A percentile compares a stretch with the other conserved stretches of the same genome.
These are phyloP conservation scores for Rutstroemia sp. DNA, from an alignment of 2,329 filamentous ascomycete genomes.

Conservation along the genomic window DNA sequence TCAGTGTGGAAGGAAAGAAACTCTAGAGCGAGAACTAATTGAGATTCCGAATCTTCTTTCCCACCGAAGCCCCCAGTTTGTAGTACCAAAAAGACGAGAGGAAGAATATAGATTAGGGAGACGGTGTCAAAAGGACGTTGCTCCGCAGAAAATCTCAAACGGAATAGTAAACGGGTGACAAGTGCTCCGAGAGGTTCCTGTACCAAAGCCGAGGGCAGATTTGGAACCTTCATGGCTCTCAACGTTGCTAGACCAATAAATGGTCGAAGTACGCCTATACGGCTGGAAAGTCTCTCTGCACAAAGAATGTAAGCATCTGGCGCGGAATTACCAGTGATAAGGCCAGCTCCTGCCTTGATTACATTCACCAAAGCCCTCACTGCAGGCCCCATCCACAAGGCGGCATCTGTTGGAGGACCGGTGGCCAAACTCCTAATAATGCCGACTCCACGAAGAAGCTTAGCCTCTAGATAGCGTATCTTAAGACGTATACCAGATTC, in stretches of 20 bases:
- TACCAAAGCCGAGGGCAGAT: constrained; percentile 64
- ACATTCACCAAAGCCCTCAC: constrained; percentile 65
- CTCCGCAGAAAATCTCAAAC: constrained; percentile 81
- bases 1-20: constrained; percentile 84
- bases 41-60: constrained; percentile 78
- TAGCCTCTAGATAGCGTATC: constrained; percentile 63
- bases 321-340: constrained; percentile 74
- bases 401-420: constrained; percentile 83
- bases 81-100: constrained; percentile 72
- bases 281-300: constrained; percentile 63
- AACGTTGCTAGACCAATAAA: constrained; percentile 87
- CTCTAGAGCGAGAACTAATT: constrained; percentile 82
- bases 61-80: constrained; percentile 70
- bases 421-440: constrained; percentile 76
- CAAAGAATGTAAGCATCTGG: constrained; percentile 74
- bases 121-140: constrained; percentile 89
- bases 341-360: constrained; percentile 72
- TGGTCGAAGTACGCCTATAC: constrained; percentile 67
- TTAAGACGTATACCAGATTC: constrained; percentile 70
- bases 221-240: constrained; percentile 66
- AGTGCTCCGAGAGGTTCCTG: constrained; percentile 78
- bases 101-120: constrained; percentile 80
- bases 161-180: constrained; percentile 82
- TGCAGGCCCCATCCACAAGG: constrained; percentile 79
- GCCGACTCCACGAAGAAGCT: constrained; percentile 74